Conservation (phyloP, 164 flowering plant species). For the Vitis rotundifolia region DNA sequence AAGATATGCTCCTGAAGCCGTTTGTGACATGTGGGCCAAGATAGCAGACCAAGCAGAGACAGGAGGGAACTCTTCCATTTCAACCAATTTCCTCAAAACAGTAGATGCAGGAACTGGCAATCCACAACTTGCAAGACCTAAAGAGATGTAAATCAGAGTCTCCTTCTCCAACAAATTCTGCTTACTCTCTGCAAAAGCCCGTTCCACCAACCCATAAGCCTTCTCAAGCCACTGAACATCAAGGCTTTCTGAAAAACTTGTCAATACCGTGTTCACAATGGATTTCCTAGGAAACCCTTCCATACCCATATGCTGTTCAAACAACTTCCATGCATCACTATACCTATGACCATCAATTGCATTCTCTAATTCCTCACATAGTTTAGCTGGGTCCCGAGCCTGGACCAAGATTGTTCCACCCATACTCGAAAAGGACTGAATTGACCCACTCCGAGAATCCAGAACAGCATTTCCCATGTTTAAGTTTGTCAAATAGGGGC, state of each 20-base stretch:
- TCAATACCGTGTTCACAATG: slow-evolving; percentile 58
- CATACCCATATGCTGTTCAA: slow-evolving; percentile 66
- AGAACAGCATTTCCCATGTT: not conserved
- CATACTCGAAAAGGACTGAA: slow-evolving; percentile 34
- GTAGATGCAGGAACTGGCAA: slow-evolving; percentile 74
- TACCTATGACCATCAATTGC: slow-evolving; percentile 59
- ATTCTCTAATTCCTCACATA: slow-evolving; percentile 47
- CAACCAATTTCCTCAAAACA: slow-evolving; percentile 73
- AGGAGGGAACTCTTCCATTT: slow-evolving; percentile 62
- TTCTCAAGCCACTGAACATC: slow-evolving; percentile 59
- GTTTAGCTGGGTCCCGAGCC: slow-evolving; percentile 70
- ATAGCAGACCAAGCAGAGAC: slow-evolving; percentile 81
- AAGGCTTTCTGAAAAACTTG: slow-evolving; percentile 52
- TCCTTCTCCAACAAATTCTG: slow-evolving; percentile 67
- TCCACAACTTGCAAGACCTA: slow-evolving; percentile 61
- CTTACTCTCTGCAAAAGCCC: slow-evolving; percentile 60
- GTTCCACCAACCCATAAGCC: slow-evolving; percentile 66
- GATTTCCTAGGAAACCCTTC: slow-evolving; percentile 89
- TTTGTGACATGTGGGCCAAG: slow-evolving; percentile 69
- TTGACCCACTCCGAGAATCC: slow-evolving; percentile 8
- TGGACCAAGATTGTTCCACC: slow-evolving; percentile 67
- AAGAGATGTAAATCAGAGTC: slow-evolving; percentile 66
- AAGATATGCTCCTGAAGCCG: slow-evolving; percentile 73
- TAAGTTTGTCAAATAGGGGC: slow-evolving; percentile 1
- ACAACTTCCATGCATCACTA: slow-evolving; percentile 68